Evolutionary conservation across 306 rosid species (phyloP).

Genomic region (Purshia tridentata): DNA sequence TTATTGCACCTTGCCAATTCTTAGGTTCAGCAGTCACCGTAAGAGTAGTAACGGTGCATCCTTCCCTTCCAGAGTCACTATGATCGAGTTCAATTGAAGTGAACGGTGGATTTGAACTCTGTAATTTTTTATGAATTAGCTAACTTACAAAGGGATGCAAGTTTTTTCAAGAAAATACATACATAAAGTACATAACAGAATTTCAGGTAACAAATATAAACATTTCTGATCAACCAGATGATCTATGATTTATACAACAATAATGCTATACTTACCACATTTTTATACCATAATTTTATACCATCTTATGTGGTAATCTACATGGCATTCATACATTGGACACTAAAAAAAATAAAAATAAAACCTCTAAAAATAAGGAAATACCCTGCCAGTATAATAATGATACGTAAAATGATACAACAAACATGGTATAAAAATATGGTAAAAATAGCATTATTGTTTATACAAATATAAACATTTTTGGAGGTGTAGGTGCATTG

Average conservation of each 20-base stretch:
- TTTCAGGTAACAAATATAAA: not conserved
- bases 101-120: conserved; percentile 99
- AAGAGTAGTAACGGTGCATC: conserved; percentile 98
- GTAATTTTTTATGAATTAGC: conserved; percentile 36
- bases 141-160: conserved; percentile 24
- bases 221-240: not conserved
- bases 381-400: too few species aligned
- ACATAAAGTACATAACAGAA: not conserved
- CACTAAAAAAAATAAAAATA: too few species aligned
- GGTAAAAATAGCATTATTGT: too few species aligned
- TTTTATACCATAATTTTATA: too few species aligned
- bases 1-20: conserved; percentile 89
- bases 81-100: conserved; percentile 97
- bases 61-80: conserved; percentile 99
- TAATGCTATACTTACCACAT: too few species aligned
- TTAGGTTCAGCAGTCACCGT: conserved; percentile 94
- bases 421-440: too few species aligned
- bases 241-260: too few species aligned
- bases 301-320: too few species aligned
- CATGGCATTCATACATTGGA: too few species aligned
- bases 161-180: conserved; percentile 16
- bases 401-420: too few species aligned
- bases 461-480: not conserved
- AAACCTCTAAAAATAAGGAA: too few species aligned
- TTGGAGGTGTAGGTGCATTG: not conserved